phyloP scores from a whole-genome alignment of 2,329 filamentous ascomycete species.

The Knufia fluminis region DNA sequence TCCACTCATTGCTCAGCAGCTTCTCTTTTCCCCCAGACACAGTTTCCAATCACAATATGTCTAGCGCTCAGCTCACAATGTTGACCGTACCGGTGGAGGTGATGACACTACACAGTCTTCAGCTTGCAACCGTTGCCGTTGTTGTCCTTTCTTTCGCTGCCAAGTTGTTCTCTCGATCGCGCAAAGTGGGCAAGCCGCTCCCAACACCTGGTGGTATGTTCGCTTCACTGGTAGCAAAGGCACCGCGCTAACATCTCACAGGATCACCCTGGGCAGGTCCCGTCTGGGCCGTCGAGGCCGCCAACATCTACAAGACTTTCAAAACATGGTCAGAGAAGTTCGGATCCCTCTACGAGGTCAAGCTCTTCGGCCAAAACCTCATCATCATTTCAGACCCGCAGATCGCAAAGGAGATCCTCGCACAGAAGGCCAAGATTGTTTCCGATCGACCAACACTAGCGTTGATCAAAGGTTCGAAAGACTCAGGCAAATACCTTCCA shows the following conservation, averaged over 20 bases:
- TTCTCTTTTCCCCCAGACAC: too few species aligned
- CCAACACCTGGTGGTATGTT: conserved; percentile 1
- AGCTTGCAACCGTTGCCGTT: neutral
- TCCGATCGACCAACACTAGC: conserved; percentile 25
- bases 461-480: conserved; percentile 3
- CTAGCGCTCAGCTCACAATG: too few species aligned
- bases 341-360: conserved; percentile 37
- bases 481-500: conserved; percentile 7
- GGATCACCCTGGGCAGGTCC: conserved; percentile 3
- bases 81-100: too few species aligned
- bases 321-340: conserved; percentile 29
- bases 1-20: too few species aligned
- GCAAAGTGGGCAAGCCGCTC: conserved; percentile 1
- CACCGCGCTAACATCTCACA: neutral
- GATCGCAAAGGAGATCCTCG: conserved; percentile 36
- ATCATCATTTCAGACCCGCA: conserved; percentile 32
- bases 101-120: neutral
- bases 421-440: conserved; percentile 32
- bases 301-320: conserved; percentile 33
- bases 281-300: conserved; percentile 5
- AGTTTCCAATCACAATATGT: too few species aligned
- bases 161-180: neutral
- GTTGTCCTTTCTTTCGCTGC: neutral
- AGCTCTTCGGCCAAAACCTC: conserved; percentile 33
- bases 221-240: neutral